Conservation (phyloP, 345 rosid genomes). For the Isatis tinctoria region DNA sequence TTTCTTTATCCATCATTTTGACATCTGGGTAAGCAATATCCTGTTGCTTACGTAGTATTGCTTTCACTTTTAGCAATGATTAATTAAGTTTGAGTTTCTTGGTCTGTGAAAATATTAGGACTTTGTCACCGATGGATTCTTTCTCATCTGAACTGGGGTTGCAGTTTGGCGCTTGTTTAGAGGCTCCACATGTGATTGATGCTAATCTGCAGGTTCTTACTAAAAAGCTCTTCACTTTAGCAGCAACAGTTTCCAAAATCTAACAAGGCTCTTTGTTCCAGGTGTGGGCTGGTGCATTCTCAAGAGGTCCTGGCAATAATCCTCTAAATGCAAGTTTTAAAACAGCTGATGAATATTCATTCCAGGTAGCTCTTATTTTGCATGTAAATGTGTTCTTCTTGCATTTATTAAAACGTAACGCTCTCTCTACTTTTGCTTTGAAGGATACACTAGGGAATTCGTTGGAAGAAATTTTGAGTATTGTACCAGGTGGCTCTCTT, state of each 20-base stretch:
- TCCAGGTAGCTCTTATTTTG: constrained; percentile 59
- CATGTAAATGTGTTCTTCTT: constrained; percentile 13
- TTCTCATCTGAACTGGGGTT: constrained; percentile 95
- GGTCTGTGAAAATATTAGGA: constrained; percentile 46
- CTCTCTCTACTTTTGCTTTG: constrained; percentile 27
- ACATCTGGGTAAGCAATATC: constrained; percentile 80
- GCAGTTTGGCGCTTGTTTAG: constrained; percentile 86
- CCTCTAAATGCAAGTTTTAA: constrained; percentile 85
- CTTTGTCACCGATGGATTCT: constrained; percentile 86
- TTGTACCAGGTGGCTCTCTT: constrained; percentile 87
- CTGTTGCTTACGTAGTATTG: background rate
- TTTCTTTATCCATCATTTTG: constrained; percentile 83
- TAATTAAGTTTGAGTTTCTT: constrained; percentile 17
- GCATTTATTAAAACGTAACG: background rate
- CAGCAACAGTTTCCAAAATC: background rate
- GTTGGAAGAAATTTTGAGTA: constrained; percentile 69
- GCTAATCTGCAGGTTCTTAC: constrained; percentile 65
- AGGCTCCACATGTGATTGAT: constrained; percentile 96
- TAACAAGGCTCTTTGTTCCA: constrained; percentile 35
- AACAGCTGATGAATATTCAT: constrained; percentile 72
- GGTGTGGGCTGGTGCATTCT: constrained; percentile 78
- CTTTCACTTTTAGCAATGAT: background rate
- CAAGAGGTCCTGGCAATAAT: constrained; percentile 65
- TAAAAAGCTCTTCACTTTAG: constrained; percentile 2
- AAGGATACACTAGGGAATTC: constrained; percentile 92